These are phyloP conservation scores for Pelargonium citronellum DNA, from an alignment of 441 rosid species.

Conservation along the genomic window DNA sequence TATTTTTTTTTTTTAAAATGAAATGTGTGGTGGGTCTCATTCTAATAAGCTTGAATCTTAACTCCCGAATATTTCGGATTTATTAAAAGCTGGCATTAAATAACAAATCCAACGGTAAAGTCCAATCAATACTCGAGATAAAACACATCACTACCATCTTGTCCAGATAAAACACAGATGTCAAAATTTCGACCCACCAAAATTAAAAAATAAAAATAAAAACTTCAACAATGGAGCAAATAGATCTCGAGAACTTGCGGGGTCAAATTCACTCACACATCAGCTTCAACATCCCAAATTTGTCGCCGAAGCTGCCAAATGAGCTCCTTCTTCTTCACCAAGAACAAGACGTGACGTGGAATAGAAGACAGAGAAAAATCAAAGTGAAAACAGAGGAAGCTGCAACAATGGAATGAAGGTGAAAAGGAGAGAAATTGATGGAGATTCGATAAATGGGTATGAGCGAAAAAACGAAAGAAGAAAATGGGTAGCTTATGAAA, in stretches of 20 bases:
- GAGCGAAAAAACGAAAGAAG: not conserved
- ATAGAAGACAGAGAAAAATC: not conserved
- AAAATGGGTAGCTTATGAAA: not conserved
- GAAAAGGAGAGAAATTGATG: not conserved
- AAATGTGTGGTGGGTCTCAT: not conserved
- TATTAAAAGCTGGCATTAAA: not conserved
- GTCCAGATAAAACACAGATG: not conserved
- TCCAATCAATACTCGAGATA: not conserved
- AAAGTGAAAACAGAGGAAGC: too few relatives aligned
- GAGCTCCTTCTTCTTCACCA: constrained; percentile 5
- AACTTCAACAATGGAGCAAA: not conserved
- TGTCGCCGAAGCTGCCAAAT: not conserved
- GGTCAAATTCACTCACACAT: not conserved
- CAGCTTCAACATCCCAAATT: not conserved
- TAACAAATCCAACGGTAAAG: constrained; percentile 3
- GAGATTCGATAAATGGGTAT: not conserved
- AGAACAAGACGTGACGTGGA: not conserved
- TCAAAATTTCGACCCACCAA: not conserved
- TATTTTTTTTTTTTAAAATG: too few relatives aligned
- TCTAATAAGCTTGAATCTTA: not conserved
- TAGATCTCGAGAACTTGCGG: not conserved
- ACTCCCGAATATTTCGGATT: not conserved
- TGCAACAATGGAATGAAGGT: too few relatives aligned
- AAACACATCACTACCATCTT: constrained; percentile 2
- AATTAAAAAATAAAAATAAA: not conserved